Evolutionary conservation across 176 grass and related monocot species (phyloP), one percentile per base, ranked within the genome.

Genomic region (Avena eriantha): DNA sequence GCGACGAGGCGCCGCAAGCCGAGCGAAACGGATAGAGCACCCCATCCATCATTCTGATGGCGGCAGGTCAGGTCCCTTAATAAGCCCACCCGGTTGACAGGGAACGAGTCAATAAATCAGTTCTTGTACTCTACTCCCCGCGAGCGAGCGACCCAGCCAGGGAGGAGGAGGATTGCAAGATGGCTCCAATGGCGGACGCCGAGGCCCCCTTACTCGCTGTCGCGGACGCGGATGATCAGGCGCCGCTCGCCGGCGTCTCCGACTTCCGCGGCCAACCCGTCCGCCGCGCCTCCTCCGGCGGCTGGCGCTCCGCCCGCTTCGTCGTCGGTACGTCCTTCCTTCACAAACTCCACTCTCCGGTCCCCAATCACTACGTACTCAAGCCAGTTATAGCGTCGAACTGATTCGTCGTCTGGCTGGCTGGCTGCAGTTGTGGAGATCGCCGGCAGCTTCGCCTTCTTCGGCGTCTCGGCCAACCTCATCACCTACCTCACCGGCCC

Each of bases 401-500:
- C 50, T 15, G 16, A 53, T 53, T 55, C 16, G 53, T 55, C 53
- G 4, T 55, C 15, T 55, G 16, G 17, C 39, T 15, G 49, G 49
- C 10, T 53, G 50, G 50, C 5, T 3, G 7, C 79, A 93, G 77
- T 51, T 61, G 68, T 96, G 58, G 94, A 93, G 78, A 74, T 90
- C 33, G 88, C 85, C 5, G 87, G 89, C 34, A 91, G 85, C 61
- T 91, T 91, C 48, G 80, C 94, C 8, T 92, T 68, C 83, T 96
- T 78, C 76, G 91, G 94, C 21, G 26, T 95, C 35, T 91, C 89
- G 1, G 80, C 87, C 1, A 96, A 96, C 67, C 74, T 93, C 13
- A 96, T 96, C 73, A 87, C 80, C 1, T 96, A 95, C 67, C 87
- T 95, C 9, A 93, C 89, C 0, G 94, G 91, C 0, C 89, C 87